Evolutionary conservation across 2,329 filamentous ascomycete genomes (phyloP).

Genomic region (Fusarium sambucinum): DNA sequence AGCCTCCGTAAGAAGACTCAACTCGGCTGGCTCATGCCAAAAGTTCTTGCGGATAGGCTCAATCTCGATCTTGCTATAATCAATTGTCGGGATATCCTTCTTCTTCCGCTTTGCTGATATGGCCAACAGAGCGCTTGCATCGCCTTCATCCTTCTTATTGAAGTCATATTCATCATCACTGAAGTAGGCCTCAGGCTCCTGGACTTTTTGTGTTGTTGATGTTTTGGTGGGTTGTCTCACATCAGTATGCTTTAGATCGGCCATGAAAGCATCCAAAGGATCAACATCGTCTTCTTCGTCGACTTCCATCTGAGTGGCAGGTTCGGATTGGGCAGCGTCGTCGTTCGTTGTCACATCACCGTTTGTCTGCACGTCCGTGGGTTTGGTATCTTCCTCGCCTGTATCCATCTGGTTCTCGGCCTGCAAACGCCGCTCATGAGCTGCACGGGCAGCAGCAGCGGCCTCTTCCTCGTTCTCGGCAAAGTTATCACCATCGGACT

Average conservation of each 20-base stretch:
- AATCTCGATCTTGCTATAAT: conserved; percentile 89
- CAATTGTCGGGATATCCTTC: conserved; percentile 89
- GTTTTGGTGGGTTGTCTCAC: conserved; percentile 55
- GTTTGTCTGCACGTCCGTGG: conserved; percentile 49
- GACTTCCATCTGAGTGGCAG: conserved; percentile 66
- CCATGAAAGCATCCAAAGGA: conserved; percentile 98
- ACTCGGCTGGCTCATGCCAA: conserved; percentile 89
- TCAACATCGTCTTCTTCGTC: conserved; percentile 79
- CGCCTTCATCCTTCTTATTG: conserved; percentile 61
- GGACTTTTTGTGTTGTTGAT: conserved; percentile 62
- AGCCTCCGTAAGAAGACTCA: conserved; percentile 84
- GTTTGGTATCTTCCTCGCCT: conserved; percentile 42
- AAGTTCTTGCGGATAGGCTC: conserved; percentile 92
- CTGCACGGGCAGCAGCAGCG: conserved; percentile 84
- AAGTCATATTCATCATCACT: conserved; percentile 81
- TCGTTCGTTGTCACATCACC: conserved; percentile 46
- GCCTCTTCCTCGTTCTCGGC: conserved; percentile 88
- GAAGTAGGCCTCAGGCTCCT: conserved; percentile 87
- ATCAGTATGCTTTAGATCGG: conserved; percentile 69
- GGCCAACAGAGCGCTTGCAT: conserved; percentile 63
- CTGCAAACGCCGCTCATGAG: conserved; percentile 81
- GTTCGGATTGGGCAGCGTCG: conserved; percentile 35
- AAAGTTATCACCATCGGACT: conserved; percentile 81
- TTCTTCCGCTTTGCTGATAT: conserved; percentile 81
- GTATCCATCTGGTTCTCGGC: conserved; percentile 64